Evolutionary conservation across 2,329 filamentous ascomycete species (phyloP).

Genomic region (Fusarium globosum): DNA sequence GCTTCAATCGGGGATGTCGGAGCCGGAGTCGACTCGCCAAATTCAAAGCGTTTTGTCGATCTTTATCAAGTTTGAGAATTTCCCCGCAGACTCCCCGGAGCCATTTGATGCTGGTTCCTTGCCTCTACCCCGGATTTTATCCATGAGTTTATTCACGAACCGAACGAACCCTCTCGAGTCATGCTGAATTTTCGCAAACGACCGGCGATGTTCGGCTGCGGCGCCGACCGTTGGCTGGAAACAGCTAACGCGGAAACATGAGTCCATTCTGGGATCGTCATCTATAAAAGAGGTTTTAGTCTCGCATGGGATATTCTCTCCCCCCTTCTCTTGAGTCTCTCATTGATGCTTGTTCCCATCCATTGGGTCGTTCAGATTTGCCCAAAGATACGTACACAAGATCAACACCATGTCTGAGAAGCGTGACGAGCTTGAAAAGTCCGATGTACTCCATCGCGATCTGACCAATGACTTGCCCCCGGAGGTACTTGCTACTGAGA

Average conservation of each 20-base stretch:
- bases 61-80: background rate
- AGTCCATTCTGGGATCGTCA: background rate
- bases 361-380: background rate
- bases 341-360: background rate
- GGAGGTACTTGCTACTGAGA: slow-evolving; percentile 49
- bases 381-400: background rate
- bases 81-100: slow-evolving; percentile 12
- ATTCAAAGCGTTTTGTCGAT: background rate
- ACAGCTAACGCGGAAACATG: slow-evolving; percentile 1
- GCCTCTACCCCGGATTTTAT: slow-evolving; percentile 21
- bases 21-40: background rate
- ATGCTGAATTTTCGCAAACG: background rate
- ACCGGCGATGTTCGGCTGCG: background rate
- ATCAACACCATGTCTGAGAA: slow-evolving; percentile 7
- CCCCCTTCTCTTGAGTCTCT: background rate
- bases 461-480: slow-evolving; percentile 9
- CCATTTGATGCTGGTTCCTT: background rate
- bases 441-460: slow-evolving; percentile 5
- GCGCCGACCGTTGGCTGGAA: background rate
- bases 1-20: slow-evolving; percentile 16
- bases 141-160: slow-evolving; percentile 14
- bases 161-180: background rate
- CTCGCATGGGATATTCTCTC: background rate
- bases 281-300: slow-evolving; percentile 3
- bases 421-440: slow-evolving; percentile 7